Evolutionary conservation across 257 asterid genomes (phyloP).

Genomic region (Handroanthus guayacan): DNA sequence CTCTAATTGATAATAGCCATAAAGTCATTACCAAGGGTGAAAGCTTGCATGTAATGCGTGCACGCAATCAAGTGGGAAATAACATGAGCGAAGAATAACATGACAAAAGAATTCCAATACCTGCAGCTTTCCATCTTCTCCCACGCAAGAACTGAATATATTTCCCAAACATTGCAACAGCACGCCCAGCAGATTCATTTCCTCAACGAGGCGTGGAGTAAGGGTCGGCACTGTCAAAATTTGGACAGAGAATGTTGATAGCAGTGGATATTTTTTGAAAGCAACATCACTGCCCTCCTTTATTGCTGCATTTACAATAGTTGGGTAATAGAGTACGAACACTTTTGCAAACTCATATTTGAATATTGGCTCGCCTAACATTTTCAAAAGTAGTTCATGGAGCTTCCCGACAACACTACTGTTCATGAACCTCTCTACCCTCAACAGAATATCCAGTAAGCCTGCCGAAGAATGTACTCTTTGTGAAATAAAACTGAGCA

Average conservation of each 20-base stretch:
- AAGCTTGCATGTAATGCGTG: constrained; percentile 13
- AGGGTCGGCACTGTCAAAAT: constrained; percentile 89
- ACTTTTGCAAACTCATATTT: constrained; percentile 93
- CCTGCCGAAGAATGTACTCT: constrained; percentile 72
- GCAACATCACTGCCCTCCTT: constrained; percentile 62
- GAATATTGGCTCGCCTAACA: constrained; percentile 89
- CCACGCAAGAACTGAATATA: constrained; percentile 65
- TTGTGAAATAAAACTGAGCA: constrained; percentile 87
- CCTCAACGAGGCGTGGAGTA: constrained; percentile 90
- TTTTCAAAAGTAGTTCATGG: constrained; percentile 85
- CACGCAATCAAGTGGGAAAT: constrained; percentile 12
- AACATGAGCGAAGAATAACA: constrained; percentile 10
- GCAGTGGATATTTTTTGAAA: constrained; percentile 62
- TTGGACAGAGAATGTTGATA: constrained; percentile 92
- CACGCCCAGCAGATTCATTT: constrained; percentile 81
- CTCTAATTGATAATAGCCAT: not conserved
- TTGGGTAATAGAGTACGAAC: constrained; percentile 84
- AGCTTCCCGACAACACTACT: constrained; percentile 62
- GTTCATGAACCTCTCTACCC: constrained; percentile 72
- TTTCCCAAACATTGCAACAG: constrained; percentile 77
- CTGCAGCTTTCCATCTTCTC: constrained; percentile 84
- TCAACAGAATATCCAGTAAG: constrained; percentile 75
- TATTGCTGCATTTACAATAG: constrained; percentile 60
- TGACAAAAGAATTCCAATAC: constrained; percentile 48
- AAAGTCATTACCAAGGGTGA: not conserved